A percentile compares a stretch with the other conserved stretches of the same genome.
phyloP scores from a whole-genome alignment of 129 eudicot species.

The Artemisia tridentata region DNA sequence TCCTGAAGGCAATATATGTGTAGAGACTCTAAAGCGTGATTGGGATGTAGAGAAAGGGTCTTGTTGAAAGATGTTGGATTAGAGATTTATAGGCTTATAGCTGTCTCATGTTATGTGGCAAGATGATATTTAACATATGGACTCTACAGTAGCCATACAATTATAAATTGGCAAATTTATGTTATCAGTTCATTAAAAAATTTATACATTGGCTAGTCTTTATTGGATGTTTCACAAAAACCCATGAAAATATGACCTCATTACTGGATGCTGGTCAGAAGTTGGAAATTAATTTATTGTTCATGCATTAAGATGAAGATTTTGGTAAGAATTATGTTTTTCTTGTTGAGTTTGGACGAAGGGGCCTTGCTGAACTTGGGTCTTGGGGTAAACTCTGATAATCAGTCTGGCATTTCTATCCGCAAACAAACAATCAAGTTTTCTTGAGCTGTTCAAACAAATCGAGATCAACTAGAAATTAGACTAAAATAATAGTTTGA shows the following conservation, averaged over 20 bases:
- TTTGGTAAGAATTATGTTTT: not conserved
- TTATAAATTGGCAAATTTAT: not conserved
- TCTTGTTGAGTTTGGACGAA: not conserved
- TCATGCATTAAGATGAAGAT: conserved; percentile 7
- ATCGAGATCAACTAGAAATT: too few species aligned
- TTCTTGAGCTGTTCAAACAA: too few species aligned
- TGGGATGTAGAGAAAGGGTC: not conserved
- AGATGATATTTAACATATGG: not conserved
- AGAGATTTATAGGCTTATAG: not conserved
- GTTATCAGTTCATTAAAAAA: not conserved
- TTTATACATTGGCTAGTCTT: conserved; percentile 4
- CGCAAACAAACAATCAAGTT: too few species aligned
- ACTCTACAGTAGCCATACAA: not conserved
- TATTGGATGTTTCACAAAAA: conserved; percentile 14
- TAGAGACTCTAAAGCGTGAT: not conserved
- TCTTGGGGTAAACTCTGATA: not conserved
- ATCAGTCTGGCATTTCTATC: too few species aligned
- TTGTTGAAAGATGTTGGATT: not conserved
- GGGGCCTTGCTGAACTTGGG: not conserved
- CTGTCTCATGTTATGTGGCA: not conserved
- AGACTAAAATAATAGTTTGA: too few species aligned
- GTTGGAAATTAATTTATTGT: conserved; percentile 1
- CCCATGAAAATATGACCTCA: not conserved
- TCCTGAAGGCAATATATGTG: not conserved
- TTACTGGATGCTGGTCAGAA: not conserved